phyloP scores from a whole-genome alignment of 2,329 filamentous ascomycete genomes.

The Colletotrichum orchidophilum region DNA sequence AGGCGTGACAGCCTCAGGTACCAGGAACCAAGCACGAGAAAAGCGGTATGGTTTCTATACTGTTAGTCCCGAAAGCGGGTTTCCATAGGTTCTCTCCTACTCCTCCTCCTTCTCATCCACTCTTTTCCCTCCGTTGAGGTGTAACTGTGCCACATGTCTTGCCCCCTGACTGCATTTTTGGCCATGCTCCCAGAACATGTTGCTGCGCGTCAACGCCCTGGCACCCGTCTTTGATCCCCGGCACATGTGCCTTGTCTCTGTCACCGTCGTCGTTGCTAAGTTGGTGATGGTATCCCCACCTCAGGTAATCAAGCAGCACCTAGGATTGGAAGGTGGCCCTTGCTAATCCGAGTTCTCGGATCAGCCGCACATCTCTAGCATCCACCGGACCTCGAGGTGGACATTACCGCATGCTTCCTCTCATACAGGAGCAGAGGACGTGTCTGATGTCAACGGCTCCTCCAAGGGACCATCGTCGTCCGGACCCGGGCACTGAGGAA shows the following conservation, averaged over 20 bases:
- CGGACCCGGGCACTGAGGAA: constrained; percentile 26
- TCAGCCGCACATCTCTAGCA: neutral
- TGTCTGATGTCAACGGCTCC: neutral
- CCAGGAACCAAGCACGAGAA: neutral
- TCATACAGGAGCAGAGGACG: neutral
- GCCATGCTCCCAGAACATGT: constrained; percentile 1
- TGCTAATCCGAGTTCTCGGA: neutral
- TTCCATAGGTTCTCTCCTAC: neutral
- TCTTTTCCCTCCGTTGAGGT: constrained; percentile 7
- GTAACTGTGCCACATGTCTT: constrained; percentile 16
- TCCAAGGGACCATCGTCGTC: constrained; percentile 1
- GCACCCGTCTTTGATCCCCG: neutral
- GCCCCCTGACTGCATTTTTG: constrained; percentile 10
- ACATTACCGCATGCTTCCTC: neutral
- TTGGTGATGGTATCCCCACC: neutral
- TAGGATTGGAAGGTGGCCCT: neutral
- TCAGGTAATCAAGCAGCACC: neutral
- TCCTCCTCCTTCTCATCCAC: neutral
- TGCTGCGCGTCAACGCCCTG: constrained; percentile 3
- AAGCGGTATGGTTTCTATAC: neutral
- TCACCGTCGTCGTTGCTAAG: neutral
- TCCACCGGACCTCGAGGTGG: neutral
- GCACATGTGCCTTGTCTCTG: neutral
- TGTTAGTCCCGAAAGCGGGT: neutral
- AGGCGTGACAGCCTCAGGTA: neutral